Evolutionary conservation across 345 rosid genomes (phyloP), one percentile per base, ranked within the genome.

Genomic region (Arabis alpina): DNA sequence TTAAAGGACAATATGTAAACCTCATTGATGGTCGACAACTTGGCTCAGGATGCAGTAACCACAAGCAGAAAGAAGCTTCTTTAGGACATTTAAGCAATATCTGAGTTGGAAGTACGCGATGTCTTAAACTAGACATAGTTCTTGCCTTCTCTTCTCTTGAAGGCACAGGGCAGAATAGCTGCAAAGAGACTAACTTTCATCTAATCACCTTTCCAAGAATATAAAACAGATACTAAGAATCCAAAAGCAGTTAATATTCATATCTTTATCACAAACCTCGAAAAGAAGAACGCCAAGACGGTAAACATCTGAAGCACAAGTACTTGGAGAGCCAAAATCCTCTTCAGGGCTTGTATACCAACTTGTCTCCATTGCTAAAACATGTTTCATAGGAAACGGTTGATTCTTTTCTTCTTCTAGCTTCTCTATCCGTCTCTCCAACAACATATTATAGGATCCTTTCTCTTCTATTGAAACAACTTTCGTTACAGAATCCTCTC

Each of bases 301-400:
- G 61, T 94, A 93, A 66, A 93, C 80, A 79, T 93, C 98, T 9
- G 98, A 93, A 73, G 96, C 87, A 80, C 87, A 89, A 30, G 87
- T 81, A 71, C 84, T 78, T 7, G 87, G 61, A 16, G 15, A 81
- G 55, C 89, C 87, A 34, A 87, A 62, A 59, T 73, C 67, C 76
- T 94, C 99, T 81, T 91, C 99, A 64, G 97, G 97, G 78, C 97
- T 88, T 25, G 83, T 68, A 54, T 94, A 94, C 97, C 97, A 94
- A 73, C 81, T 78, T 51, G 80, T 79, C 82, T 94, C 99, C 96
- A 88, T 84, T 10, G 74, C 83, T 82, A 94, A 81, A 62, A 89
- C 67, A 57, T 87, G 88, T 67, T 91, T 91, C 99, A 94, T 94
- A 16, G 97, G 96, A 68, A 94, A 89, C 6, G 88, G 75, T 58